Percentiles rank a stretch among this genome's conserved stretches.
phyloP scores from a whole-genome alignment of 2,329 filamentous ascomycete genomes.

The Trematosphaeria pertusa region DNA sequence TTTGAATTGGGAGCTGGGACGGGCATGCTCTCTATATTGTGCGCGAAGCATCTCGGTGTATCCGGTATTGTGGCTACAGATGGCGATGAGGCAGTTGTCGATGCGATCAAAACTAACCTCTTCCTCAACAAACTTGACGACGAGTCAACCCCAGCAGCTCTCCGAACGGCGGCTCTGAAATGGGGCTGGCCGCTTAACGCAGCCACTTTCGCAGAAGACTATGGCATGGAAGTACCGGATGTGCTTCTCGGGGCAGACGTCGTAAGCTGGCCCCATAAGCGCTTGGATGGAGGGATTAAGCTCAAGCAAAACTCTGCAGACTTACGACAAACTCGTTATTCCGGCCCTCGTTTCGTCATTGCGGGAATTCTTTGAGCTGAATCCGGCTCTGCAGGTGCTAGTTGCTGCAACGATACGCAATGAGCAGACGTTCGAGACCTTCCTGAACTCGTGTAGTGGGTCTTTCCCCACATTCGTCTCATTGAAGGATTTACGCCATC shows the following conservation, averaged over 20 bases:
- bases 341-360: conserved; percentile 71
- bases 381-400: conserved; percentile 64
- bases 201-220: conserved; percentile 63
- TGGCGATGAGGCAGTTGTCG: conserved; percentile 75
- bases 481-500: conserved; percentile 25
- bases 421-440: conserved; percentile 69
- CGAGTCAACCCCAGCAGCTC: conserved; percentile 30
- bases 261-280: conserved; percentile 45
- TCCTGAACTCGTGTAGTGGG: conserved; percentile 65
- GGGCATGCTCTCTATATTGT: conserved; percentile 76
- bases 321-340: conserved; percentile 72
- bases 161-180: conserved; percentile 64
- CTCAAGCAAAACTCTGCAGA: conserved; percentile 51
- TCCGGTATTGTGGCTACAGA: conserved; percentile 72
- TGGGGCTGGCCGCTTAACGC: conserved; percentile 70
- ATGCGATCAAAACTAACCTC: conserved; percentile 70
- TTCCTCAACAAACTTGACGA: conserved; percentile 71
- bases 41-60: conserved; percentile 70
- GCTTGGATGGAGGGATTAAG: conserved; percentile 20
- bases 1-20: conserved; percentile 80
- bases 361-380: conserved; percentile 65
- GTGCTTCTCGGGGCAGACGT: conserved; percentile 78
- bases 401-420: conserved; percentile 77
- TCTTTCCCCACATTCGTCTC: conserved; percentile 41
- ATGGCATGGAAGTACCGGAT: conserved; percentile 59